Percentiles rank a stretch among this genome's conserved stretches.
Conservation (phyloP, 768 basidiomycete species). For the Galerina sulciceps region DNA sequence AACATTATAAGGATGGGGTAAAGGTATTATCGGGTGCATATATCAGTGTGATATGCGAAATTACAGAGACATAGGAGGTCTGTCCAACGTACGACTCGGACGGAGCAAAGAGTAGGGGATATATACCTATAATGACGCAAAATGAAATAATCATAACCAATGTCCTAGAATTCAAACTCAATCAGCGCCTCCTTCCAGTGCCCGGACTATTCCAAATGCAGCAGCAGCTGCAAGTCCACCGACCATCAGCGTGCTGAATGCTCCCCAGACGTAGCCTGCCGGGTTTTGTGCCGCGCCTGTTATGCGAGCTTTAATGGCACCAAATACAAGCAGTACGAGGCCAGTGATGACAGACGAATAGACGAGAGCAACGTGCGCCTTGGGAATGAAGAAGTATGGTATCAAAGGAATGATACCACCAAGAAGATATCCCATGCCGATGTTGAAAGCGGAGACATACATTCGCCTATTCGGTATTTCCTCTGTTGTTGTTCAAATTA, state of each 20-base stretch:
- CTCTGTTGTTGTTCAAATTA: slow-evolving; percentile 48
- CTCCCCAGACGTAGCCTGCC: slow-evolving; percentile 84
- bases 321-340: slow-evolving; percentile 85
- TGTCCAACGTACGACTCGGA: no score
- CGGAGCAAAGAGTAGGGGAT: no score
- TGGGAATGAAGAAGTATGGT: slow-evolving; percentile 88
- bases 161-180: no score
- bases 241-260: slow-evolving; percentile 83
- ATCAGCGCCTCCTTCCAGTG: slow-evolving; percentile 39
- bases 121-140: no score
- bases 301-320: slow-evolving; percentile 85
- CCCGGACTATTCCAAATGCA: slow-evolving; percentile 57
- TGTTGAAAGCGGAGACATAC: slow-evolving; percentile 92
- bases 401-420: slow-evolving; percentile 93
- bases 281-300: slow-evolving; percentile 76
- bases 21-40: no score
- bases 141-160: no score
- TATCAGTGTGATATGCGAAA: no score
- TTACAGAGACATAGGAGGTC: no score
- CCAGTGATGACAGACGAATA: slow-evolving; percentile 85
- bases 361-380: slow-evolving; percentile 68
- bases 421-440: slow-evolving; percentile 91
- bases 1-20: no score
- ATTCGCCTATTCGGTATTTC: slow-evolving; percentile 87
- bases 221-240: slow-evolving; percentile 88